Evolutionary conservation across 768 basidiomycete genomes (phyloP), one percentile per base, ranked within the genome.

Genomic region (Calocera viscosa): DNA sequence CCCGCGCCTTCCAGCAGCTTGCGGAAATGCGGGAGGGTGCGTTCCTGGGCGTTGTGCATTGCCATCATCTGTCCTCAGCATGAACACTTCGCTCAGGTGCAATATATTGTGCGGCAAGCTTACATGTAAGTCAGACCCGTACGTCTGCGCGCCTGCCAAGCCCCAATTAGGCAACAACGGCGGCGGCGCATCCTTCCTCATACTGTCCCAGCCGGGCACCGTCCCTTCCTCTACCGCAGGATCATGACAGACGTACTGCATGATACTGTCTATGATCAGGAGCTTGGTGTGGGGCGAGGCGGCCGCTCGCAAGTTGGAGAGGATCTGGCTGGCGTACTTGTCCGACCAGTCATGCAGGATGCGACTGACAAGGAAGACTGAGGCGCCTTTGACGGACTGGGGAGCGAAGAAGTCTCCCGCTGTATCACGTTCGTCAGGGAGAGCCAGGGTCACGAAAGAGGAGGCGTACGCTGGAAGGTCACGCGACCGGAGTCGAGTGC

Each of bases 341-440:
- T 90, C 86, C 0, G 88, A 85, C 89, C 89, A 90, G 71, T 91
- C 89, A 70, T 91, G 89, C 35, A 88, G 78, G 40, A 90, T 82
- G 22, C 86, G 84, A 26, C 89, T 83, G 33, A 90, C 77, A 35
- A 90, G 78, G 72, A 86, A 91, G 5, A 89, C 83, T 0, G 86
- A 82, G 2, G 68, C 86, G 79, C 65, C 82, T 70, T 66, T 71
- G 16, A 73, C 65, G 0, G 76, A 75, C 71, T 91, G 89, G 0
- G 84, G 81, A 2, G 79, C 81, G 73, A 91, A 90, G 73, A 90
- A 91, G 76, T 90, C 87, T 71, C 91, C 89, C 1, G 81, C 87
- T 84, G 64, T 40, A 32, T 26, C 8, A 49, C 10, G 14, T 11
- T 7, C 8, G 11, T 24, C 49, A 14, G 49, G 10, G 8, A 49